phyloP scores from a whole-genome alignment of 306 rosid species.

The Aeschynomene evenia region DNA sequence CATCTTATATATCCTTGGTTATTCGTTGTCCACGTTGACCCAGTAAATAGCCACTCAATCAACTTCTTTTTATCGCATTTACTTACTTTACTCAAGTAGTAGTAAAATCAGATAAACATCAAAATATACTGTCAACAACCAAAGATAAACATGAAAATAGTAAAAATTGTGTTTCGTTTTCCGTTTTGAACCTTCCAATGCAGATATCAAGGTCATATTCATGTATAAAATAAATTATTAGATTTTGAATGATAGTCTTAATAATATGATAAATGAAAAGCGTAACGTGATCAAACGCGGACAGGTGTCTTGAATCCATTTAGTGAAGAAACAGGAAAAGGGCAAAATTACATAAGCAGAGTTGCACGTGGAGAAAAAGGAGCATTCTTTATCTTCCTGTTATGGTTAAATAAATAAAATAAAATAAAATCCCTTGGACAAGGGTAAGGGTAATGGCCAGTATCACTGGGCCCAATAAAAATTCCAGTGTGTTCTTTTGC shows the following conservation, averaged over 20 bases:
- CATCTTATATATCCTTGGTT: no score
- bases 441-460: constrained; percentile 7
- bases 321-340: not conserved
- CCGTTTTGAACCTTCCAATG: not conserved
- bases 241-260: not conserved
- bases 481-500: constrained; percentile 12
- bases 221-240: not conserved
- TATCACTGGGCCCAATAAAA: not conserved
- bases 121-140: no score
- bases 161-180: no score
- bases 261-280: not conserved
- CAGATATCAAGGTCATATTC: constrained; percentile 5
- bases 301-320: constrained; percentile 34
- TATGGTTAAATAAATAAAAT: not conserved
- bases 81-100: not conserved
- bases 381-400: not conserved
- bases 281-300: constrained; percentile 34
- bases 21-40: no score
- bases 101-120: not conserved
- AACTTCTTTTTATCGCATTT: not conserved
- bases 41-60: no score
- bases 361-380: constrained; percentile 43
- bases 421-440: not conserved
- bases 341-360: not conserved
- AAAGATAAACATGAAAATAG: no score